These are phyloP conservation scores for Ascoidea rubescens DNA, from an alignment of 805 yeast species.

Conservation along the genomic window DNA sequence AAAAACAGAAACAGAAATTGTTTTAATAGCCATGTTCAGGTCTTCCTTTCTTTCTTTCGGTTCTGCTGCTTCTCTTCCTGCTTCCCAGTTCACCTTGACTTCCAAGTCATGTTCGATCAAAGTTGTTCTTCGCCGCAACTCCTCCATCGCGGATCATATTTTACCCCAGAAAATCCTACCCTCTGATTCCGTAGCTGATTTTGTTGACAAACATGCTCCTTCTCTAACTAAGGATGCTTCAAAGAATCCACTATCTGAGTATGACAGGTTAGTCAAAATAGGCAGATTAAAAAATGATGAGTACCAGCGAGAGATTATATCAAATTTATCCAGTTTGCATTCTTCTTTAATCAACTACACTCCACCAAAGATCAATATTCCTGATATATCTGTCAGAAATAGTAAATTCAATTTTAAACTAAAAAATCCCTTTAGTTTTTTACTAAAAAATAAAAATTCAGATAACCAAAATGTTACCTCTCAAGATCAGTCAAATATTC, in stretches of 20 bases:
- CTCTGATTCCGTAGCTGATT: background rate
- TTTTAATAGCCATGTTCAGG: background rate
- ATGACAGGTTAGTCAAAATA: conserved; percentile 30
- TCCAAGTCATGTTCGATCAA: background rate
- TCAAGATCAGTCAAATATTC: conserved; percentile 25
- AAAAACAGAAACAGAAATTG: background rate
- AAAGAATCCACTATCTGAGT: conserved; percentile 34
- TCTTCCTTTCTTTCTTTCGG: background rate
- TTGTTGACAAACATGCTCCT: background rate
- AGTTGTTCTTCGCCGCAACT: background rate
- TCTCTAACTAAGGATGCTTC: background rate
- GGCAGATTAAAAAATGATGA: conserved; percentile 57
- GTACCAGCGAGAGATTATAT: conserved; percentile 64
- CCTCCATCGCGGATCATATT: background rate
- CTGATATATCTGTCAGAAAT: conserved; percentile 22
- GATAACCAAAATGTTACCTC: background rate
- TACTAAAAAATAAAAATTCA: background rate
- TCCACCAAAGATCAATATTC: conserved; percentile 48
- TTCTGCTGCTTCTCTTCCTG: background rate
- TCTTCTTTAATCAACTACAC: conserved; percentile 34
- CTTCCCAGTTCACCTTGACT: background rate
- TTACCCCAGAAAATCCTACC: background rate
- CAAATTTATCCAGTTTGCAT: conserved; percentile 48
- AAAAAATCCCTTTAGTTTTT: conserved; percentile 4
- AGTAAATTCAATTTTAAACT: conserved; percentile 7